Base-by-base conservation (phyloP, 192 early-diverging fungal species). In the Chytriomyces confervae region DNA sequence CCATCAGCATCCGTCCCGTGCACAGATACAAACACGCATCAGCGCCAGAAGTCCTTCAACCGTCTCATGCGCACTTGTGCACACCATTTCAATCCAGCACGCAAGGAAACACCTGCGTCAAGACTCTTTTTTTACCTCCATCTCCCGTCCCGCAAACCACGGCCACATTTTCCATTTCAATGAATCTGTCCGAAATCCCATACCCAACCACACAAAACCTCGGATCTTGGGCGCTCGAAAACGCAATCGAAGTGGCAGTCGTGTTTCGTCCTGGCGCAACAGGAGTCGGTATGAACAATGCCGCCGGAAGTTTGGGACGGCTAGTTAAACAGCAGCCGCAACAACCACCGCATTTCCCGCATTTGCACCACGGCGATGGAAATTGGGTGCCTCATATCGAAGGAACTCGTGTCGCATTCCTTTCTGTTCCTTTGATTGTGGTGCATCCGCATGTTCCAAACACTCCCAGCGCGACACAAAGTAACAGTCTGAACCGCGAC, bases 131-230 rank as follows among this genome's bases (percentile, higher is more conserved):
- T 20, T 9, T 18, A 1, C 9, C 57, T 9, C 69, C 49, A 50
- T 11, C 20, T 16, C 13, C 66, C 1, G 6, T 29, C 20, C 66
- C 66, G 13, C 23, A 27, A 67, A 16, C 16, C 7, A 62, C 72
- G 2, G 6, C 50, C 43, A 18, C 18, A 46, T 29, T 74, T 45
- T 62, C 23, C 23, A 9, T 74, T 10, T 36, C 60, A 7, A 10
- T 63, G 6, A 27, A 60, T 6, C 2, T 65, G 18, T 13, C 11
- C 36, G 23, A 11, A 13, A 27, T 74, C 45, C 62, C 72, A 16
- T 74, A 74, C 62, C 72, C 72, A 16, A 62, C 57, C 62, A 61
- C 72, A 7, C 9, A 8, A 20, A 74, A 74, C 43, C 72, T 74
- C 47, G 72, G 72, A 16, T 13, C 24, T 1, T 74, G 72, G 72